These are phyloP conservation scores for Omphalotus olearius DNA, from an alignment of 1,284 basidiomycete species.

Conservation along the genomic window DNA sequence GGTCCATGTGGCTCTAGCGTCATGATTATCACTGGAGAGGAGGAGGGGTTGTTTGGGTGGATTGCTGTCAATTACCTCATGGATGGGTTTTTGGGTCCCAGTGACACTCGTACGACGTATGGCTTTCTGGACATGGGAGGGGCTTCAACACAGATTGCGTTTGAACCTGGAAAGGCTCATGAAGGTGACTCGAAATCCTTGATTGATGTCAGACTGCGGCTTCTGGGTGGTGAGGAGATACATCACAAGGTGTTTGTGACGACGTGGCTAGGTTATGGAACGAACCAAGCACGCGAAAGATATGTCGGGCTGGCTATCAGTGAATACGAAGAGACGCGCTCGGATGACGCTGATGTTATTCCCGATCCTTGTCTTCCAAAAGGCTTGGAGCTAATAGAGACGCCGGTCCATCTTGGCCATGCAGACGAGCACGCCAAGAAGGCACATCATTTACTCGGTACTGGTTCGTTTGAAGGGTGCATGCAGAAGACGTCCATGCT, in stretches of 20 bases:
- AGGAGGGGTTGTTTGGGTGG: constrained; percentile 98
- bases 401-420: constrained; percentile 38
- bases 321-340: constrained; percentile 42
- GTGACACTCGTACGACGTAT: constrained; percentile 73
- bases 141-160: constrained; percentile 80
- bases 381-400: constrained; percentile 58
- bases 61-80: constrained; percentile 99
- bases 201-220: constrained; percentile 77
- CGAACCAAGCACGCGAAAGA: constrained; percentile 91
- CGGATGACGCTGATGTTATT: constrained; percentile 40
- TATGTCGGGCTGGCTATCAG: constrained; percentile 73
- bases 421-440: constrained; percentile 40
- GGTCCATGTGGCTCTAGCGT: constrained; percentile 89
- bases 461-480: constrained; percentile 88
- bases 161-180: constrained; percentile 70
- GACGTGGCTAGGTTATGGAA: constrained; percentile 98
- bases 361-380: constrained; percentile 90
- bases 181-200: constrained; percentile 55
- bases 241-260: constrained; percentile 95
- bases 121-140: constrained; percentile 99
- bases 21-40: constrained; percentile 95
- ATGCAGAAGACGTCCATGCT: constrained; percentile 72
- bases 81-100: constrained; percentile 84
- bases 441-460: constrained; percentile 72
- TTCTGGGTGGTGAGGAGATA: constrained; percentile 84